Base-by-base conservation (phyloP, 2,329 filamentous ascomycete genomes). In the Domatiomyces catenatus region DNA sequence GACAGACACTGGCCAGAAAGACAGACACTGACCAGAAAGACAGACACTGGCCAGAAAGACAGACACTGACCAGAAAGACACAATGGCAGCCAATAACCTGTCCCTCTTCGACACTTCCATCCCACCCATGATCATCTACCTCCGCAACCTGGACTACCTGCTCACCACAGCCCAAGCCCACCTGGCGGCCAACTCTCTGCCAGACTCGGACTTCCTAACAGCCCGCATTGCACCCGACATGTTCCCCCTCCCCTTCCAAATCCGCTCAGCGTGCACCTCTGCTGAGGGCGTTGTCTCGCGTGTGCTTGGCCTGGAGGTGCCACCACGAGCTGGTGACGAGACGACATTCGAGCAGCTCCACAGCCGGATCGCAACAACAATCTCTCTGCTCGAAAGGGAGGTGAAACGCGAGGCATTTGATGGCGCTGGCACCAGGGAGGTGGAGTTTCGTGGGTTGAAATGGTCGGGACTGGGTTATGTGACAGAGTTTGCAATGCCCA, bases 401-500 rank as follows among this genome's bases (percentile, higher is more conserved):
- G 67, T 73, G 15, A 67, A 73, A 50, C 58, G 61, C 1, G 66
- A 66, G 19, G 61, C 58, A 2, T 65, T 77, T 36, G 67, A 72
- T 22, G 70, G 66, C 3, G 67, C 65, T 48, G 72, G 71, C 50
- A 61, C 64, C 0, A 54, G 57, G 2, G 65, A 71, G 53, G 59
- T 75, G 6, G 53, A 63, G 4, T 52, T 75, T 36, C 60, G 59
- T 3, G 65, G 72, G 48, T 47, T 61, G 5, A 67, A 67, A 51
- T 69, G 74, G 12, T 66, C 66, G 2, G 70, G 64, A 0, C 56
- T 66, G 50, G 63, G 67, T 1, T 83, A 77, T 60, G 59, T 76
- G 19, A 60, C 64, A 42, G 64, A 65, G 2, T 77, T 72, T 62
- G 69, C 65, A 3, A 50, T 79, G 44, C 79, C 80, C 19, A 81